Evolutionary conservation across 225 moss, liverwort and hornwort genomes (phyloP), one percentile per base, ranked within the genome.

Genomic region (Antitrichia curtipendula): DNA sequence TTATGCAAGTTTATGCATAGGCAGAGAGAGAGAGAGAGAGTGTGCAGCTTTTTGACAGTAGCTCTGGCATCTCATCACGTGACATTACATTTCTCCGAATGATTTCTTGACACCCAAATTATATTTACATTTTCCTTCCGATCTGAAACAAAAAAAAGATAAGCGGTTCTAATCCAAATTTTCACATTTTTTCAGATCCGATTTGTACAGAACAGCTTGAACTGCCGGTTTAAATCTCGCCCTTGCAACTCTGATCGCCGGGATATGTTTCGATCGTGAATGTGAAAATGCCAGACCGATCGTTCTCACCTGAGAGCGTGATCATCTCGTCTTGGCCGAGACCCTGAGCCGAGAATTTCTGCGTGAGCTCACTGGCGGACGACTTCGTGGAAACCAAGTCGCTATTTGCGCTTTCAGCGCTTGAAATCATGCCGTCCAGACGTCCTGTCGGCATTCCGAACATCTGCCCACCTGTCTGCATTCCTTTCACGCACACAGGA

Each of bases 301-400:
- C 3, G 38, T 10, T 73, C 9, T n/a, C 61, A 91, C 93, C 93
- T 65, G 94, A 94, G 71, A 94, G 92, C 73, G 94, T 94, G 43
- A 94, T 94, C 94, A 94, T 94, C 85, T 94, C 94, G 75, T 94
- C 94, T 80, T 92, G 94, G 38, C 52, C 86, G 10, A 94, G 92
- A 45, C 94, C 91, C 31, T 91, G 89, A 15, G 73, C 87, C 32
- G 75, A 38, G 80, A 94, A 94, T 59, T 92, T 92, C 65, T 88
- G 91, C 7, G 90, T 92, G 52, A 94, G 92, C 64, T 94, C 92
- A 16, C 38, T 84, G 9, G 88, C 85, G 18, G 90, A 86, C 7
- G 92, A 88, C 24, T 34, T 17, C 15, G 92, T 28, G 25, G 92
- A 94, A 41, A 91, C 88, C 86, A 94, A 61, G 65, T 75, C 64